Evolutionary conservation across 805 yeast genomes (phyloP).

Genomic region (Tetrapisispora namnaoensis): DNA sequence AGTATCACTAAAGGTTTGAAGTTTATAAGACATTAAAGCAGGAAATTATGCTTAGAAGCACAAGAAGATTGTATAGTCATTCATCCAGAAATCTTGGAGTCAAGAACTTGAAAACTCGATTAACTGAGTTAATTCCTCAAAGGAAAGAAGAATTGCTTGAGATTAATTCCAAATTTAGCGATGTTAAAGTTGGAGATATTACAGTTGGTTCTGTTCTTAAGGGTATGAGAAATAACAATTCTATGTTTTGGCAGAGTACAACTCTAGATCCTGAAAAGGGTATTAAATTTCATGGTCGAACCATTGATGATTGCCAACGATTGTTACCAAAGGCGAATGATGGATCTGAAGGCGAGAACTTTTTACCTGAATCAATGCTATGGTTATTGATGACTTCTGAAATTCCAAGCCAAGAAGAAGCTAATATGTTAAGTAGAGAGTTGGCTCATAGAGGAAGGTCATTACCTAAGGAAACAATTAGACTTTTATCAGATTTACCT

Average conservation of each 20-base stretch:
- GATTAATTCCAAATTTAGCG: constrained; percentile 31
- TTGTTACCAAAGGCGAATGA: constrained; percentile 39
- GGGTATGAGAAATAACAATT: constrained; percentile 73
- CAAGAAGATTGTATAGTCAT: background rate
- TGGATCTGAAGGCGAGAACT: constrained; percentile 43
- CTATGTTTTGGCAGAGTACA: constrained; percentile 74
- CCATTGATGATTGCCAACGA: constrained; percentile 62
- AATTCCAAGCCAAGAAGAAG: constrained; percentile 53
- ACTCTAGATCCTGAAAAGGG: constrained; percentile 68
- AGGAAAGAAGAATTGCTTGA: constrained; percentile 32
- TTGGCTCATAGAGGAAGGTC: constrained; percentile 47
- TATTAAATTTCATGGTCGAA: constrained; percentile 67
- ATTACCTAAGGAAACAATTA: constrained; percentile 54
- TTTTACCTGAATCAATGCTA: constrained; percentile 67
- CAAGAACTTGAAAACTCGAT: constrained; percentile 14
- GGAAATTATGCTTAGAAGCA: background rate
- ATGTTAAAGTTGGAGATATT: constrained; percentile 35
- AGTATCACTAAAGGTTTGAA: too few relatives aligned
- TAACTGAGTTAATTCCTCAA: constrained; percentile 33
- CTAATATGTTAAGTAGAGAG: constrained; percentile 45
- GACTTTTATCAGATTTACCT: constrained; percentile 55
- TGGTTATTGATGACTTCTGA: constrained; percentile 73
- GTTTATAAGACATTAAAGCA: too few relatives aligned
- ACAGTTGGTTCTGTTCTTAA: constrained; percentile 43
- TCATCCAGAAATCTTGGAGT: background rate